Evolutionary conservation across 176 grass and related monocot species (phyloP).

Genomic region (Luzula sylvatica): DNA sequence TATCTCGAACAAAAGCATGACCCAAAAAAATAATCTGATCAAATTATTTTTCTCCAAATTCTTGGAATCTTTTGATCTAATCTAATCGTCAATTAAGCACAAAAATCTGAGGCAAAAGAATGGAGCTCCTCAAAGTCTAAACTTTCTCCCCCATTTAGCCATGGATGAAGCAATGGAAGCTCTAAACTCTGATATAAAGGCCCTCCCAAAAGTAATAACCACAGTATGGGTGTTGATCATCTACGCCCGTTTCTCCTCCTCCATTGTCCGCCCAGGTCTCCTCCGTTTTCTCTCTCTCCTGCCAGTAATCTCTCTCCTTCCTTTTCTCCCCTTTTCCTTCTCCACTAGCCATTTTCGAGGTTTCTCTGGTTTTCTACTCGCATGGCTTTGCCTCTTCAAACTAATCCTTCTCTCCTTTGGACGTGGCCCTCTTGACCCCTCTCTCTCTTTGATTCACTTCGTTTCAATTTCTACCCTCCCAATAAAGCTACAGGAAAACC

Average conservation of each 20-base stretch:
- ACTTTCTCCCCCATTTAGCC: no score
- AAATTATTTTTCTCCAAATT: no score
- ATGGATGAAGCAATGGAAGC: constrained; percentile 2
- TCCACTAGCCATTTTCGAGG: constrained; percentile 9
- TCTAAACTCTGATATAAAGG: background rate
- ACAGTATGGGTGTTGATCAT: background rate
- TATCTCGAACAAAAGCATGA: no score
- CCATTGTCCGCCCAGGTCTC: constrained; percentile 14
- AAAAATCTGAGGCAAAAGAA: no score
- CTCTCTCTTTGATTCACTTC: constrained; percentile 16
- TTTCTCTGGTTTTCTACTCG: constrained; percentile 33
- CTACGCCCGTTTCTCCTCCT: background rate
- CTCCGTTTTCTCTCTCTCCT: constrained; percentile 20
- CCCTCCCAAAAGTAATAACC: constrained; percentile 1
- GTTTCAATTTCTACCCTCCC: constrained; percentile 18
- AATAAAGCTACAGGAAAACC: constrained; percentile 6
- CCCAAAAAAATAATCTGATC: no score
- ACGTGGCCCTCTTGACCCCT: constrained; percentile 20
- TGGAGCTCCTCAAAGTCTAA: no score
- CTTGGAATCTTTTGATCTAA: no score
- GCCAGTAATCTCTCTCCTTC: constrained; percentile 21
- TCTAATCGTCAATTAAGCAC: no score
- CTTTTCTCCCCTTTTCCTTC: constrained; percentile 24
- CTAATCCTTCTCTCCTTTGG: constrained; percentile 27
- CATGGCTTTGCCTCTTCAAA: constrained; percentile 46